Conservation (phyloP, 2,329 filamentous ascomycete genomes). For the Fusarium ambrosium region DNA sequence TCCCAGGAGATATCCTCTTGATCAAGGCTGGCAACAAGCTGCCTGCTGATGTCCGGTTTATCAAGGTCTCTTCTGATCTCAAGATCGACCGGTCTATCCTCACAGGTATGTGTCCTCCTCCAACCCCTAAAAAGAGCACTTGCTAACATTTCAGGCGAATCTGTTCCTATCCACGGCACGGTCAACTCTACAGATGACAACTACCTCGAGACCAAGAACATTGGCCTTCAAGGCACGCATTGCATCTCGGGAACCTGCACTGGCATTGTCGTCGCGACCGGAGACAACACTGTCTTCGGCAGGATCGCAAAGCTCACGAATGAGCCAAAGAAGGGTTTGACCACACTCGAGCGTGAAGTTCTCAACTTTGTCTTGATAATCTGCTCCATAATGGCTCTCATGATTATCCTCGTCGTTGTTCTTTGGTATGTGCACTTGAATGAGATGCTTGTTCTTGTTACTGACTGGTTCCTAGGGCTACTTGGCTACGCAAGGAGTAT, state of each 20-base stretch:
- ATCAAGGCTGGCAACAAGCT: constrained; percentile 81
- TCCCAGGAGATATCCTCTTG: constrained; percentile 78
- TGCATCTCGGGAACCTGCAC: constrained; percentile 77
- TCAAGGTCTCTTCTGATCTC: constrained; percentile 76
- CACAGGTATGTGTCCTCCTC: constrained; percentile 51
- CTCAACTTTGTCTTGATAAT: constrained; percentile 80
- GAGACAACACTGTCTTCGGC: constrained; percentile 81
- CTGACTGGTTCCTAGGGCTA: constrained; percentile 62
- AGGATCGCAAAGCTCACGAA: constrained; percentile 80
- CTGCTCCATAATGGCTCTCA: constrained; percentile 73
- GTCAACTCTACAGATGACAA: constrained; percentile 78
- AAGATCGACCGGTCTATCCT: constrained; percentile 81
- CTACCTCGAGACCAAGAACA: constrained; percentile 82
- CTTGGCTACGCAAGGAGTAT: constrained; percentile 76
- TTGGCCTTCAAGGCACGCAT: constrained; percentile 84
- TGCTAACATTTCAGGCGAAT: too few relatives aligned
- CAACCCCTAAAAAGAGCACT: too few relatives aligned
- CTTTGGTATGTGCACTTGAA: constrained; percentile 67
- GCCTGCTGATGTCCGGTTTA: constrained; percentile 79
- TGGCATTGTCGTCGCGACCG: constrained; percentile 79
- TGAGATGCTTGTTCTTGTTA: background rate
- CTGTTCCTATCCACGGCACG: constrained; percentile 72
- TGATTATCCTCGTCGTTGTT: constrained; percentile 74
- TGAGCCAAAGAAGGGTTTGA: constrained; percentile 75
- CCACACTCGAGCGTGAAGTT: constrained; percentile 79